Evolutionary conservation across 2,329 filamentous ascomycete species (phyloP), one percentile per base, ranked within the genome.

Genomic region (Fusarium dlaminii): DNA sequence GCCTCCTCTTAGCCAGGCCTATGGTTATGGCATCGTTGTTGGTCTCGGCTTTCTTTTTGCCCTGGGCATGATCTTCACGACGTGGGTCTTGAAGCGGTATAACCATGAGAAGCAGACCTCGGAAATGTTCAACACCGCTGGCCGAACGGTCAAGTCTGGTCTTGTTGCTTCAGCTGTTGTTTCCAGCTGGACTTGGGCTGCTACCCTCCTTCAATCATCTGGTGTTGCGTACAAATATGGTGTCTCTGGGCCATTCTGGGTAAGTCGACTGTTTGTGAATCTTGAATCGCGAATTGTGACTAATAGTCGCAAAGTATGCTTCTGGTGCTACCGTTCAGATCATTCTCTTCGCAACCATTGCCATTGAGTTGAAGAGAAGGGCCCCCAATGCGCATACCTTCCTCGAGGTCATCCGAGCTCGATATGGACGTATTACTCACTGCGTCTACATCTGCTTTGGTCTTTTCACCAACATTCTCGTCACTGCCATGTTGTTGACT

Each of bases 101-200:
- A 84, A 84, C 75, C 81, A 82, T 56, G 94, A 96, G 81, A 86
- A 95, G 7, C 94, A 97, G 81, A 98, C 95, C 0, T 95, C 93
- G 1, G 95, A 98, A 84, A 96, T 95, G 90, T 98, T 98, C 86
- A 95, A 89, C 73, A 97, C 95, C 0, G 95, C 95, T 56, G 94
- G 94, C 24, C 88, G 95, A 70, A 95, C 93, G 3, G 94, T 98
- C 75, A 98, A 97, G 80, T 95, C 94, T 14, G 95, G 95, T 48
- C 87, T 98, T 20, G 94, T 97, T 2, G 93, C 94, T 17, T 93
- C 94, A 10, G 95, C 94, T 22, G 95, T 98, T n/a, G 94, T 97
- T 8, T 95, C 93, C 22, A 95, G 92, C 10, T 98, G 95, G 95
- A 97, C 95, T 0, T 97, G 94, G 94, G 94, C 94, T 1, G 94